Base-by-base conservation (phyloP, 495 filamentous ascomycete species). In the Podospora pseudocomata region DNA sequence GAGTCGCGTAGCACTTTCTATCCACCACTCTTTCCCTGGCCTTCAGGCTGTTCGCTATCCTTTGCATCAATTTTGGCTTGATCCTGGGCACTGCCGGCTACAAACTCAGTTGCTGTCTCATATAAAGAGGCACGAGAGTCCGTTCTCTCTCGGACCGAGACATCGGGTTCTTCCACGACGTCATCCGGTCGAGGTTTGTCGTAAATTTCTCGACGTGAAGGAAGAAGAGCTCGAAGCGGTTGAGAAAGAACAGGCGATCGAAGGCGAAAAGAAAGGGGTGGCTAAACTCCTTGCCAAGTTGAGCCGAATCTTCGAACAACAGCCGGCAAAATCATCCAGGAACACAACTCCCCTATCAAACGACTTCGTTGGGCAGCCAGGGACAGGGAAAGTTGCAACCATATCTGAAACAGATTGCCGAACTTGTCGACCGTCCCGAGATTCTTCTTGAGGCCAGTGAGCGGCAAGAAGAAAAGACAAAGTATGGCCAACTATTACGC, bases 311-410 rank as follows among this genome's bases (percentile, higher is more conserved):
- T 62, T 2, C 55, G 55, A 13, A 74, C 61, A 27, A 69, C 68
- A 32, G 67, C 72, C 9, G 70, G 66, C 60, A 72, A 74, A 59
- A 70, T 74, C 59, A 69, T 75, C 18, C 67, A 70, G 55, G 64
- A 72, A 23, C 60, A 72, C 53, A 74, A 72, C 39, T 65, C 20
- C 27, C n/a, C 70, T 13, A 19, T 66, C 9, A 73, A 73, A 55
- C 72, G 69, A 56, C 58, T 76, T 18, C 70, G 74, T 64, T 77
- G 74, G 75, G 75, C 75, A 15, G 66, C 68, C 18, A 64, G 73
- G 1, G 74, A 78, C 56, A 73, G 66, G 57, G 65, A 65, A 19
- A 75, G 27, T 39, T 78, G 23, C 55, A 72, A 65, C 23, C 18
- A 19, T 68, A 77, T 11, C 44, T 78, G 23, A 27, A n/a, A 56